Conservation (phyloP, 306 rosid species). For the Herpetospermum pedunculosum region DNA sequence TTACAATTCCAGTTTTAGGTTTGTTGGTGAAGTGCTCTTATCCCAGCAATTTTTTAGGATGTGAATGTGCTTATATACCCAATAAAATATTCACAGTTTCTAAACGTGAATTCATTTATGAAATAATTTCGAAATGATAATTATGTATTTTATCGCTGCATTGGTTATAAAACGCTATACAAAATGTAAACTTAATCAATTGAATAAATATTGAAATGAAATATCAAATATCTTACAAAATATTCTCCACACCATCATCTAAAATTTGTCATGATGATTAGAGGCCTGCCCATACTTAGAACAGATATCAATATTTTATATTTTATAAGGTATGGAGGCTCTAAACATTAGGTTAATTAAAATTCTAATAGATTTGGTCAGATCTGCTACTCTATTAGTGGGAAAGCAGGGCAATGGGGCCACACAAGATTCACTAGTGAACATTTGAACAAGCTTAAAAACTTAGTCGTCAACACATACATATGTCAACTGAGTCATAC, state of each 20-base stretch:
- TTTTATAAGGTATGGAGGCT: neutral
- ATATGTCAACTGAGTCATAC: no score
- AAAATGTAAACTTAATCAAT: neutral
- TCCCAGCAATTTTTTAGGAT: no score
- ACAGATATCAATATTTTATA: neutral
- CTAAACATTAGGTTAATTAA: neutral
- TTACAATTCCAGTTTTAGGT: no score
- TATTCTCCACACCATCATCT: neutral
- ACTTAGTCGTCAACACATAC: no score
- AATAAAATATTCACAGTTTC: no score
- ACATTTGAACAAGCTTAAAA: no score
- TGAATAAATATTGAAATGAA: neutral
- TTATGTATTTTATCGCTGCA: neutral
- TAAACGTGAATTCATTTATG: neutral
- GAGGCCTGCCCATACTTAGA: neutral
- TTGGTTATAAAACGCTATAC: neutral
- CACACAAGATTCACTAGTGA: neutral
- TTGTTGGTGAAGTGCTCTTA: no score
- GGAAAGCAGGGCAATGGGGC: neutral
- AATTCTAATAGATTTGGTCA: neutral
- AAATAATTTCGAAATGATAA: no score
- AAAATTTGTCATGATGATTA: neutral
- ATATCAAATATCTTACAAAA: neutral
- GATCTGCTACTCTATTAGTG: neutral
- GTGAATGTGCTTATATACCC: no score